A percentile compares a stretch with the other conserved stretches of the same genome.
Conservation (phyloP, 202 grass and related monocot genomes). For the Panicum virgatum region DNA sequence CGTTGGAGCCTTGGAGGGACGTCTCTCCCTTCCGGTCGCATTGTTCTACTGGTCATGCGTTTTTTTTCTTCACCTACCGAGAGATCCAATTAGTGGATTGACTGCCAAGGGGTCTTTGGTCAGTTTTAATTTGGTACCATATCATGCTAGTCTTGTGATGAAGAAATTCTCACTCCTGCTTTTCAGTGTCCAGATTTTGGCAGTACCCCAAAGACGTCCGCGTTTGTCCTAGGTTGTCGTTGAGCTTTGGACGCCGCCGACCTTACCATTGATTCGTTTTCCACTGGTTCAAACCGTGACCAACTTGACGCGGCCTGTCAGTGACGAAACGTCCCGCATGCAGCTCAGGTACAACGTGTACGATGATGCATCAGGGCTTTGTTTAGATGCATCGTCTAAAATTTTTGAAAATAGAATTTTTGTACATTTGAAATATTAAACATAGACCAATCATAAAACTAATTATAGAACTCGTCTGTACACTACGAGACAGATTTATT, state of each 20-base stretch:
- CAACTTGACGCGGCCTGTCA: slow-evolving; percentile 21
- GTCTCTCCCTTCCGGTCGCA: no score
- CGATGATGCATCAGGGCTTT: no score
- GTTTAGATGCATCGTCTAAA: no score
- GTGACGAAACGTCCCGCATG: not conserved
- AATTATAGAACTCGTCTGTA: no score
- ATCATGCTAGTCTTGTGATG: not conserved
- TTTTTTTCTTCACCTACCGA: not conserved
- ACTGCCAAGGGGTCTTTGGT: not conserved
- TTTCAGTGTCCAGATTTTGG: not conserved
- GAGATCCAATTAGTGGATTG: not conserved
- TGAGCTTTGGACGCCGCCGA: not conserved
- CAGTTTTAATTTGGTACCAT: no score
- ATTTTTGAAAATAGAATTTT: no score
- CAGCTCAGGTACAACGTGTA: not conserved
- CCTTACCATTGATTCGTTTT: not conserved
- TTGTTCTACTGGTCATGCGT: not conserved
- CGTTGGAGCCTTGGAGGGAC: no score
- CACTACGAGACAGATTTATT: no score
- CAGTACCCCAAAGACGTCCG: not conserved
- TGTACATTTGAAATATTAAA: no score
- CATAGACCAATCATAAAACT: no score
- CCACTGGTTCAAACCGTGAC: not conserved
- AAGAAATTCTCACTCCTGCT: not conserved
- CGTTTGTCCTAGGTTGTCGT: not conserved